Evolutionary conservation across 2,329 filamentous ascomycete species (phyloP).

Genomic region (Mycosphaerella sp.): DNA sequence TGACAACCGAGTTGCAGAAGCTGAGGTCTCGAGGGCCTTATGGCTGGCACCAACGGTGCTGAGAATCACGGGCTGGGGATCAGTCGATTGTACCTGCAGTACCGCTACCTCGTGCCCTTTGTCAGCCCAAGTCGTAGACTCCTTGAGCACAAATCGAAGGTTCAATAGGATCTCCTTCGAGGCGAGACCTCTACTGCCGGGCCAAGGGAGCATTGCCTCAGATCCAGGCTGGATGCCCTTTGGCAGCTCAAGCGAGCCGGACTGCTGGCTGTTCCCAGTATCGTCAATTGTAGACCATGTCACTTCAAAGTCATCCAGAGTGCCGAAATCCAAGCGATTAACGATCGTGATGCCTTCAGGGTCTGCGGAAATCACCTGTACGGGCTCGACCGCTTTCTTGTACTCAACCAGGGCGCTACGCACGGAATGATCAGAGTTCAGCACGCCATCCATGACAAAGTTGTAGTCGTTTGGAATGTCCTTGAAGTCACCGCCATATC

Average conservation of each 20-base stretch:
- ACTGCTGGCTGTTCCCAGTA: neutral
- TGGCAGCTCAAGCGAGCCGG: conserved; percentile 12
- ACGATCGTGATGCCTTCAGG: conserved; percentile 25
- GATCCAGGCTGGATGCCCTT: conserved; percentile 15
- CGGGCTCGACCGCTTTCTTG: conserved; percentile 42
- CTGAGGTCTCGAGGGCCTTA: conserved; percentile 1
- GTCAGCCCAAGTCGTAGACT: conserved; percentile 30
- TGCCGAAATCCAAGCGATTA: conserved; percentile 31
- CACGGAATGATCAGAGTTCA: conserved; percentile 38
- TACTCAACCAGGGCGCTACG: conserved; percentile 40
- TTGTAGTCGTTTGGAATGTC: conserved; percentile 38
- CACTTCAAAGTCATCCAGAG: conserved; percentile 33
- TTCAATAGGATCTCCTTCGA: conserved; percentile 20
- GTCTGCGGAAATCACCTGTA: conserved; percentile 20
- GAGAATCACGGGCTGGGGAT: neutral
- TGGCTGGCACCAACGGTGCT: neutral
- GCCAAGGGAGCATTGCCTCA: conserved; percentile 19
- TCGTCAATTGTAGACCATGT: conserved; percentile 18
- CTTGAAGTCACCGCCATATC: conserved; percentile 41
- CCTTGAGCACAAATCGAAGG: conserved; percentile 32
- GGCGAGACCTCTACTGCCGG: neutral
- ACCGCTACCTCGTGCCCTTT: conserved; percentile 35
- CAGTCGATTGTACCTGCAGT: conserved; percentile 29
- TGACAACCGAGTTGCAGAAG: conserved; percentile 3
- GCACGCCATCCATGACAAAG: conserved; percentile 43